Evolutionary conservation across 805 yeast species (phyloP).

Genomic region (Lachancea mirantina): DNA sequence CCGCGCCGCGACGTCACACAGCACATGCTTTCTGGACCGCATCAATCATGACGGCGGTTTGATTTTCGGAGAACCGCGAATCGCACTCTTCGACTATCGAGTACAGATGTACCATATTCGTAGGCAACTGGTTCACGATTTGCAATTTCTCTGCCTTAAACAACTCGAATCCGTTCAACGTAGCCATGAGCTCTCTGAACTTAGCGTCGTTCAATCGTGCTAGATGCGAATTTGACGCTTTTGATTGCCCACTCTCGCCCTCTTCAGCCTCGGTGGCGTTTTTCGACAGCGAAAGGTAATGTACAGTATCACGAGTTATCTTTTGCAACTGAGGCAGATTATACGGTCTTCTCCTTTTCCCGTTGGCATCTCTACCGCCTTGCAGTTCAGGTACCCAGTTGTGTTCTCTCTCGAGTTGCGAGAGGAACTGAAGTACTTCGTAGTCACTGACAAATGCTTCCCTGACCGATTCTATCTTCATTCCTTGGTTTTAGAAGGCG

Average conservation of each 20-base stretch:
- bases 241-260: slow-evolving; percentile 16
- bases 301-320: slow-evolving; percentile 30
- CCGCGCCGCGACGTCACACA: no score
- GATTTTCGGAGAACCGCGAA: slow-evolving; percentile 64
- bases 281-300: slow-evolving; percentile 18
- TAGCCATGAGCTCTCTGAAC: slow-evolving; percentile 27
- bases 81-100: slow-evolving; percentile 90
- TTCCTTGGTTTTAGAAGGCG: slow-evolving; percentile 8
- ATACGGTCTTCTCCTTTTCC: slow-evolving; percentile 25
- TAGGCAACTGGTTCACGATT: slow-evolving; percentile 73
- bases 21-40: slow-evolving; percentile 20
- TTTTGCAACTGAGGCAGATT: slow-evolving; percentile 32
- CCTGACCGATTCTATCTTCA: slow-evolving; percentile 42
- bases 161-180: slow-evolving; percentile 39
- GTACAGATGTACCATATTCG: slow-evolving; percentile 69
- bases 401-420: slow-evolving; percentile 35
- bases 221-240: slow-evolving; percentile 20
- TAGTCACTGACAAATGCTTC: slow-evolving; percentile 51
- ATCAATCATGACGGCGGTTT: slow-evolving; percentile 51
- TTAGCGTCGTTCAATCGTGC: slow-evolving; percentile 24
- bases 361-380: slow-evolving; percentile 16
- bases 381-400: slow-evolving; percentile 26
- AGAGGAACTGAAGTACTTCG: slow-evolving; percentile 46
- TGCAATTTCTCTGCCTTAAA: slow-evolving; percentile 83
- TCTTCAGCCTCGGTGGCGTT: slow-evolving; percentile 5